phyloP scores from a whole-genome alignment of 2,329 filamentous ascomycete species.

The Trichoderma semiorbis region DNA sequence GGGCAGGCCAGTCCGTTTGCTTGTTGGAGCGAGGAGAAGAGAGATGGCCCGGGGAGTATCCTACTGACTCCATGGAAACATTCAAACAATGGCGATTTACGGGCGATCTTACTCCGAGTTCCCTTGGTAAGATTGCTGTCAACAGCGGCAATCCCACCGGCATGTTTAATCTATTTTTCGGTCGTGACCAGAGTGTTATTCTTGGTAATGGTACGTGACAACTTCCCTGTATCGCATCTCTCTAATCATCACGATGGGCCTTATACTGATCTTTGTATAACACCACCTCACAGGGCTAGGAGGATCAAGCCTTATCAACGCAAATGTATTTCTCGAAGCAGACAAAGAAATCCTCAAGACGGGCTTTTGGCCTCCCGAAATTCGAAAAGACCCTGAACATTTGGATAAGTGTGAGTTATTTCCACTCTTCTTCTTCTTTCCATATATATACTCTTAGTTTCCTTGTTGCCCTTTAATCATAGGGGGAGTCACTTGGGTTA shows the following conservation, averaged over 20 bases:
- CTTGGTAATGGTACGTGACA: conserved; percentile 50
- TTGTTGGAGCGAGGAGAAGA: conserved; percentile 63
- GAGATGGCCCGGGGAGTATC: conserved; percentile 65
- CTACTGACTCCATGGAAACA: conserved; percentile 44
- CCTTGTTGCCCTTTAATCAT: not conserved
- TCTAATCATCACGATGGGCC: not conserved
- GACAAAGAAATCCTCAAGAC: conserved; percentile 52
- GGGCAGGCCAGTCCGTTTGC: conserved; percentile 55
- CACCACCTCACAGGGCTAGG: conserved; percentile 44
- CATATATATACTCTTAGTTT: not conserved
- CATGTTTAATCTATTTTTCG: conserved; percentile 61
- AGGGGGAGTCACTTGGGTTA: not conserved
- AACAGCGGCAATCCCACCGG: conserved; percentile 53
- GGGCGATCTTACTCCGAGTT: conserved; percentile 47
- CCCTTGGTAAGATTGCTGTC: conserved; percentile 35
- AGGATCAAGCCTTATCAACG: conserved; percentile 63
- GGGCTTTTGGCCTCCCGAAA: conserved; percentile 57
- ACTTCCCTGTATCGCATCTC: not conserved
- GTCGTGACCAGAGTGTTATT: conserved; percentile 61
- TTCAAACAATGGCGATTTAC: conserved; percentile 54
- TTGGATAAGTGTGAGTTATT: conserved; percentile 48
- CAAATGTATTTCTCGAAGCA: conserved; percentile 62
- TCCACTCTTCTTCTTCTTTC: too few relatives aligned
- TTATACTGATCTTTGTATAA: conserved; percentile 28
- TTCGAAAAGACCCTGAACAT: conserved; percentile 39